Percentiles rank a stretch among this genome's conserved stretches.
Conservation (phyloP, 2,329 filamentous ascomycete genomes). For the Ascochyta lentis region DNA sequence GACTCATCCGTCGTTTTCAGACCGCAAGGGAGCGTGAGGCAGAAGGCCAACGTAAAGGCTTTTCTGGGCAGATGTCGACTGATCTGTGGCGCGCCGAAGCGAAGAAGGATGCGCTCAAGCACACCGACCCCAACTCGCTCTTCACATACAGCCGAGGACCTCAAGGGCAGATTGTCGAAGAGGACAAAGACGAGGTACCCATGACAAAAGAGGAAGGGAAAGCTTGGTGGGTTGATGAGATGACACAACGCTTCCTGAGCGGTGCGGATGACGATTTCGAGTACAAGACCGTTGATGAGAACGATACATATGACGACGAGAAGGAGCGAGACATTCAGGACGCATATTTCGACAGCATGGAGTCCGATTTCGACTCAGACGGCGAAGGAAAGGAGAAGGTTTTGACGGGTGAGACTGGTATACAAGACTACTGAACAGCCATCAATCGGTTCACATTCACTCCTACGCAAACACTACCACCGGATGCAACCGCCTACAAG, state of each 20-base stretch:
- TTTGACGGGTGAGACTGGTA: constrained; percentile 55
- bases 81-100: constrained; percentile 79
- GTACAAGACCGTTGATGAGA: constrained; percentile 72
- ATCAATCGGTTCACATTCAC: background rate
- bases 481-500: constrained; percentile 41
- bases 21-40: constrained; percentile 74
- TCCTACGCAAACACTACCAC: background rate
- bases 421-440: constrained; percentile 54
- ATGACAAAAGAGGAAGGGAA: constrained; percentile 70
- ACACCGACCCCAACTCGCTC: constrained; percentile 59
- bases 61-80: constrained; percentile 78
- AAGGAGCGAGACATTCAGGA: constrained; percentile 71
- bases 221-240: constrained; percentile 73
- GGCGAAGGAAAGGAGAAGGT: constrained; percentile 49
- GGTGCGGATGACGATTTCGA: constrained; percentile 82
- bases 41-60: constrained; percentile 76
- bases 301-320: constrained; percentile 75
- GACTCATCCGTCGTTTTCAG: constrained; percentile 78
- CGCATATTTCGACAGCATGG: constrained; percentile 80
- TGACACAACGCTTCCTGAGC: constrained; percentile 75
- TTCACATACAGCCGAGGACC: constrained; percentile 59
- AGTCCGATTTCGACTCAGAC: constrained; percentile 68
- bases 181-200: constrained; percentile 64
- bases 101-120: constrained; percentile 69
- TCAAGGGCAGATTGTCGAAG: constrained; percentile 63